Conservation (phyloP, 179 eudicot species). For the Drosera spatulata region DNA sequence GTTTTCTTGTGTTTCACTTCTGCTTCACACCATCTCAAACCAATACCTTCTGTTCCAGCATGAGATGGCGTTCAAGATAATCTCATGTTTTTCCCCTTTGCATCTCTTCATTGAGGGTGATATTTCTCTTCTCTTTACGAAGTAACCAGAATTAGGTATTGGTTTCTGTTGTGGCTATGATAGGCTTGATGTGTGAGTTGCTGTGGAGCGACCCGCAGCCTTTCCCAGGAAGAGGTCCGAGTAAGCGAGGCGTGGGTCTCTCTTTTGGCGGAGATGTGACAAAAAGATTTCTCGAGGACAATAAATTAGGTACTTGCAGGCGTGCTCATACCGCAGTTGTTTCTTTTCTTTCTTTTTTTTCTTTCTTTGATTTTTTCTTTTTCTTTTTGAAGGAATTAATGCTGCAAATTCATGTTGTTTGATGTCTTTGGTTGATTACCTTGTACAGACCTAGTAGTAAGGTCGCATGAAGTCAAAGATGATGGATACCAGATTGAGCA, state of each 20-base stretch:
- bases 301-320: conserved; percentile 55
- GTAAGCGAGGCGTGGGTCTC: conserved; percentile 99
- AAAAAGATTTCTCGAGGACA: conserved; percentile 83
- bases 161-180: conserved; percentile 3
- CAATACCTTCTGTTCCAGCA: too few relatives aligned
- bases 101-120: too few relatives aligned
- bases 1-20: background rate
- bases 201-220: conserved; percentile 99
- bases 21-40: background rate
- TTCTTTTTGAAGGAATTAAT: background rate
- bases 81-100: too few relatives aligned
- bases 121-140: too few relatives aligned
- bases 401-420: background rate
- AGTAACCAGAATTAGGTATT: too few relatives aligned
- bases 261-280: conserved; percentile 96
- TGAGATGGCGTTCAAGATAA: too few relatives aligned
- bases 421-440: too few relatives aligned
- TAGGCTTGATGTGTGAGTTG: conserved; percentile 98
- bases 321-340: background rate
- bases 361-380: background rate
- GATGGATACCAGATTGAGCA: conserved; percentile 98
- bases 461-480: conserved; percentile 99
- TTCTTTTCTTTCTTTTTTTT: background rate
- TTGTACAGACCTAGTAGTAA: conserved; percentile 64
- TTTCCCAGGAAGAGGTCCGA: conserved; percentile 92